Percentiles rank a stretch among this genome's conserved stretches.
phyloP scores from a whole-genome alignment of 495 filamentous ascomycete genomes.

The Neurospora sp. region DNA sequence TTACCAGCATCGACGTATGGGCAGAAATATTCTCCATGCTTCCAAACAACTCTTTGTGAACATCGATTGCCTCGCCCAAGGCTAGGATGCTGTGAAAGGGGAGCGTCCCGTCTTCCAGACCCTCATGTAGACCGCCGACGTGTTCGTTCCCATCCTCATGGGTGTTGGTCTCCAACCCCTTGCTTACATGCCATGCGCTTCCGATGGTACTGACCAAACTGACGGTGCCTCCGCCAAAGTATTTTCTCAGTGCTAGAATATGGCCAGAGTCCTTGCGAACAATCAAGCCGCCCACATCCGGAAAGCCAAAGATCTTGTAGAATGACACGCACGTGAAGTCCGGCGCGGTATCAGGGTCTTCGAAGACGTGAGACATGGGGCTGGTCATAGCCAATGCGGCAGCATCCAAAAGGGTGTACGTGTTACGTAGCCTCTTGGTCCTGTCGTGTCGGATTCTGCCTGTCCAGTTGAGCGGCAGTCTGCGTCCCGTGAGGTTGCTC shows the following conservation, averaged over 20 bases:
- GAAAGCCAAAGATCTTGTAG: slow-evolving; percentile 80
- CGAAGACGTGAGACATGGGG: slow-evolving; percentile 46
- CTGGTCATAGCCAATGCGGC: slow-evolving; percentile 62
- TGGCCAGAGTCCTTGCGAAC: slow-evolving; percentile 53
- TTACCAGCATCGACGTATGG: slow-evolving; percentile 50
- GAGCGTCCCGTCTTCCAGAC: slow-evolving; percentile 67
- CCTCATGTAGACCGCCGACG: slow-evolving; percentile 42
- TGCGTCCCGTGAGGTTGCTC: slow-evolving; percentile 68
- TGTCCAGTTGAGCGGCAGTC: slow-evolving; percentile 55
- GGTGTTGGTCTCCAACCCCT: slow-evolving; percentile 28
- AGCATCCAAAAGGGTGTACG: slow-evolving; percentile 61
- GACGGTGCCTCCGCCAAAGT: slow-evolving; percentile 73
- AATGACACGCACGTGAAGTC: slow-evolving; percentile 66
- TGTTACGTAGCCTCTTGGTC: slow-evolving; percentile 31
- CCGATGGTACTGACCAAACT: slow-evolving; percentile 52
- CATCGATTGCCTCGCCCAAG: slow-evolving; percentile 57
- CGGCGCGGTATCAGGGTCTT: slow-evolving; percentile 47
- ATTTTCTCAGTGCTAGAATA: slow-evolving; percentile 52
- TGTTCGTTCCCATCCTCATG: not conserved
- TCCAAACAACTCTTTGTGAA: slow-evolving; percentile 51
- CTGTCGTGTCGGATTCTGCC: slow-evolving; percentile 31
- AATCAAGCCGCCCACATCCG: slow-evolving; percentile 63
- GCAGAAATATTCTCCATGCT: slow-evolving; percentile 51
- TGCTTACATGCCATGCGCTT: slow-evolving; percentile 55
- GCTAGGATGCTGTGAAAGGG: slow-evolving; percentile 72